phyloP scores from a whole-genome alignment of 805 yeast species.

The Kuraishia piskuri region DNA sequence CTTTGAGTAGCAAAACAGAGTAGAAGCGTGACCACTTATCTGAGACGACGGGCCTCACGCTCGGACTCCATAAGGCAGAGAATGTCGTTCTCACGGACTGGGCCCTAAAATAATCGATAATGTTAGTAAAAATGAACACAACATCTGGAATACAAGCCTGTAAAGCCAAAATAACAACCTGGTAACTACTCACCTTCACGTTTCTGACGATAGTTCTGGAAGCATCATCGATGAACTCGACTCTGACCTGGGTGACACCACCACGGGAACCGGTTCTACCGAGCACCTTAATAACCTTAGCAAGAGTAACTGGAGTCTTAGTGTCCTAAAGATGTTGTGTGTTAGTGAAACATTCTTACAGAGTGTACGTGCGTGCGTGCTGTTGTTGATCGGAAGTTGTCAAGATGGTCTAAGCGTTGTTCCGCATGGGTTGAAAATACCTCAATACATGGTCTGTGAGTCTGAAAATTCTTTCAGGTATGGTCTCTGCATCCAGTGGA shows the following conservation, averaged over 20 bases:
- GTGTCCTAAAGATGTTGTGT: conserved; percentile 14
- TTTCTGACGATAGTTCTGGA: conserved; percentile 42
- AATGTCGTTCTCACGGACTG: conserved; percentile 37
- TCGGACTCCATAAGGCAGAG: conserved; percentile 26
- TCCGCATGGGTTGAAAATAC: no score
- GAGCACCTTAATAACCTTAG: conserved; percentile 25
- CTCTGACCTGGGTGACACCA: conserved; percentile 41
- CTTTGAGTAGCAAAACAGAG: neutral
- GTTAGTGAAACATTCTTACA: neutral
- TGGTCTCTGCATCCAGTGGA: no score
- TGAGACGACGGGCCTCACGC: conserved; percentile 26
- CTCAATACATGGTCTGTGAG: no score
- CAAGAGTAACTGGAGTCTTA: conserved; percentile 25
- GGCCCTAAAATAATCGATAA: conserved; percentile 19
- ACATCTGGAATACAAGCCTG: neutral
- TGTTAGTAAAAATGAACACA: neutral
- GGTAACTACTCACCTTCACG: conserved; percentile 21
- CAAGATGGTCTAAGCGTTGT: no score
- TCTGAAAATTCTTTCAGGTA: no score
- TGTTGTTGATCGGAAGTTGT: no score
- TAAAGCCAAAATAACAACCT: neutral
- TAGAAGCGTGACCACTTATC: conserved; percentile 10
- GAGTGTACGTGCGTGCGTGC: no score
- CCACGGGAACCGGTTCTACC: conserved; percentile 28
- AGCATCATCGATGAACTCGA: conserved; percentile 37